These are phyloP conservation scores for Carallia pectinifolia DNA, from an alignment of 345 rosid species.

Conservation along the genomic window DNA sequence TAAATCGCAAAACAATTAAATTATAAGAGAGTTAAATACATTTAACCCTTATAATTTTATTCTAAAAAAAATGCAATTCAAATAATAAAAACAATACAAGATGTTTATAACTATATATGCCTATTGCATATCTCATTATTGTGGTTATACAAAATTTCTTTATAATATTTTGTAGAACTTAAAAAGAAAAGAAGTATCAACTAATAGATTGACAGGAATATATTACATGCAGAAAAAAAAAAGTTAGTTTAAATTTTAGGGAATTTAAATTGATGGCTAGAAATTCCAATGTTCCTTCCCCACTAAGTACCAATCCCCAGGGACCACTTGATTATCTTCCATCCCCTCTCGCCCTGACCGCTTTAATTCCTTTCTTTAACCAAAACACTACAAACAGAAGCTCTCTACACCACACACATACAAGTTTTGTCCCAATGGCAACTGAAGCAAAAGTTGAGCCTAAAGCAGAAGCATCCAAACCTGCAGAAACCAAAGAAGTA, in stretches of 20 bases:
- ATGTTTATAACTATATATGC: no score
- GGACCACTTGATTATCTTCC: slow-evolving; percentile 20
- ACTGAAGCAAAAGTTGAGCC: slow-evolving; percentile 27
- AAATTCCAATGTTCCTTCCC: slow-evolving; percentile 12
- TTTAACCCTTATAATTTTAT: background rate
- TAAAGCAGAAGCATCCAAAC: background rate
- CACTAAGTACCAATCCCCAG: slow-evolving; percentile 22
- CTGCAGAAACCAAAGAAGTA: slow-evolving; percentile 8
- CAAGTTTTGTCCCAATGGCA: slow-evolving; percentile 31
- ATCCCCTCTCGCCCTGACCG: background rate
- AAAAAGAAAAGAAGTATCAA: slow-evolving; percentile 10
- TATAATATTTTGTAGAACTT: background rate
- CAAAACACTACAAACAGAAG: background rate
- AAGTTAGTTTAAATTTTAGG: background rate
- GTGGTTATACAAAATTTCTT: no score
- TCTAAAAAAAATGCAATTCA: background rate
- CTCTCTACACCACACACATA: background rate
- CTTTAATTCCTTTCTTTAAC: background rate
- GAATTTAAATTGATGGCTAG: background rate
- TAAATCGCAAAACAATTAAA: no score
- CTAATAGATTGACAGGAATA: slow-evolving; percentile 8
- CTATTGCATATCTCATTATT: no score
- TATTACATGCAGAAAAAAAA: background rate
- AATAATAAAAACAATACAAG: no score
- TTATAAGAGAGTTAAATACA: no score